Conservation (phyloP, 2,329 filamentous ascomycete species). For the Fusarium sp. region DNA sequence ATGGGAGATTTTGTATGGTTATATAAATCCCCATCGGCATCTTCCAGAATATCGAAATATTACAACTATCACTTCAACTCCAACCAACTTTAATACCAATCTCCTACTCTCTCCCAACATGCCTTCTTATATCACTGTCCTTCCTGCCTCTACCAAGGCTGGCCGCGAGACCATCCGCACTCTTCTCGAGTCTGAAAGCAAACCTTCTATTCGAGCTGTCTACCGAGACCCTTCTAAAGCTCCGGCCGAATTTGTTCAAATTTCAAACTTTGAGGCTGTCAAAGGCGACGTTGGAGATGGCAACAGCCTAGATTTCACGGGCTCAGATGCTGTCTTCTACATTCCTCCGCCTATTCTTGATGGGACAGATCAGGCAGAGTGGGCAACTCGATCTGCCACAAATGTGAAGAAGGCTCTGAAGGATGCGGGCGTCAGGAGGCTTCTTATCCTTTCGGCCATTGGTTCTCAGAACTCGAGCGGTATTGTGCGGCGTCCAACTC, state of each 20-base stretch:
- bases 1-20: background rate
- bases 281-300: conserved; percentile 51
- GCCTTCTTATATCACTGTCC: conserved; percentile 49
- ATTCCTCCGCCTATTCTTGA: conserved; percentile 51
- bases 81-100: background rate
- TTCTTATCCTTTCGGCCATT: conserved; percentile 50
- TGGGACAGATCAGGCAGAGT: conserved; percentile 43
- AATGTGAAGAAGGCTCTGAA: conserved; percentile 39
- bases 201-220: conserved; percentile 47
- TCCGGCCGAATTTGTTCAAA: conserved; percentile 47
- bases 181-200: conserved; percentile 42
- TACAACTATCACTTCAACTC: background rate
- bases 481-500: conserved; percentile 44
- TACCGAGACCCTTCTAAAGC: conserved; percentile 51
- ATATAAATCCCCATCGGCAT: conserved; percentile 12
- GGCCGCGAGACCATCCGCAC: conserved; percentile 50
- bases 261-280: conserved; percentile 49
- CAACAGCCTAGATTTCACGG: conserved; percentile 47
- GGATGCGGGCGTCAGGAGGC: conserved; percentile 30
- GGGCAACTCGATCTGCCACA: conserved; percentile 39
- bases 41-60: background rate
- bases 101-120: conserved; percentile 33
- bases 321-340: conserved; percentile 52
- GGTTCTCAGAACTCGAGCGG: conserved; percentile 50
- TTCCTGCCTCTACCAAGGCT: conserved; percentile 53